Conservation (phyloP, 192 early-diverging fungal genomes). For the Mortierella alpina region DNA sequence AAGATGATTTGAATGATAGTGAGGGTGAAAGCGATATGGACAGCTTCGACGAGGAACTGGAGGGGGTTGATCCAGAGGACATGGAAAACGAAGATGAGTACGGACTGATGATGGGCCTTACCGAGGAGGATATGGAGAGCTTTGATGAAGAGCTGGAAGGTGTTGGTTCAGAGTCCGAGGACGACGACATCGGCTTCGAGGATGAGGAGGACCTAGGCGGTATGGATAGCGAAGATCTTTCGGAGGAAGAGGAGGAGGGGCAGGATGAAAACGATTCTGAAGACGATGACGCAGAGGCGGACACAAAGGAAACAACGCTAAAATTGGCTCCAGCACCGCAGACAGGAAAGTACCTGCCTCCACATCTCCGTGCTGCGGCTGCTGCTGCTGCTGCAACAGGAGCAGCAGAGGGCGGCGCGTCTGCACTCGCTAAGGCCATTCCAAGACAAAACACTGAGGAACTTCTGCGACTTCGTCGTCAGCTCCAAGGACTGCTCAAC, state of each 20-base stretch:
- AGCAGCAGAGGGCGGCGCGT: slow-evolving; percentile 26
- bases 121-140: slow-evolving; percentile 30
- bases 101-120: slow-evolving; percentile 10
- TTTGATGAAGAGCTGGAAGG: slow-evolving; percentile 47
- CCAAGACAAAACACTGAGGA: slow-evolving; percentile 70
- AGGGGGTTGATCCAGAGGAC: slow-evolving; percentile 52
- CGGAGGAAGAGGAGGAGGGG: slow-evolving; percentile 17
- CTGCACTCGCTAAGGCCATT: slow-evolving; percentile 43
- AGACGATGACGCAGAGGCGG: slow-evolving; percentile 50
- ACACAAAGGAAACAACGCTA: slow-evolving; percentile 9
- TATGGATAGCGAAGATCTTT: neutral
- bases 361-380: slow-evolving; percentile 76
- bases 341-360: slow-evolving; percentile 85
- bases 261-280: slow-evolving; percentile 46
- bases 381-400: slow-evolving; percentile 41
- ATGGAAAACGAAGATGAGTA: slow-evolving; percentile 41
- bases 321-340: slow-evolving; percentile 4
- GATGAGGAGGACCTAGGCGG: neutral
- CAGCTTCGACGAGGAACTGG: slow-evolving; percentile 54
- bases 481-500: slow-evolving; percentile 91
- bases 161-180: slow-evolving; percentile 9
- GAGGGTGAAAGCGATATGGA: slow-evolving; percentile 40
- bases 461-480: slow-evolving; percentile 79
- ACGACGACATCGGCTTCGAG: neutral
- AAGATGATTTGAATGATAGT: slow-evolving; percentile 23